phyloP scores from a whole-genome alignment of 2,329 filamentous ascomycete genomes.

The Fusarium proliferatum region DNA sequence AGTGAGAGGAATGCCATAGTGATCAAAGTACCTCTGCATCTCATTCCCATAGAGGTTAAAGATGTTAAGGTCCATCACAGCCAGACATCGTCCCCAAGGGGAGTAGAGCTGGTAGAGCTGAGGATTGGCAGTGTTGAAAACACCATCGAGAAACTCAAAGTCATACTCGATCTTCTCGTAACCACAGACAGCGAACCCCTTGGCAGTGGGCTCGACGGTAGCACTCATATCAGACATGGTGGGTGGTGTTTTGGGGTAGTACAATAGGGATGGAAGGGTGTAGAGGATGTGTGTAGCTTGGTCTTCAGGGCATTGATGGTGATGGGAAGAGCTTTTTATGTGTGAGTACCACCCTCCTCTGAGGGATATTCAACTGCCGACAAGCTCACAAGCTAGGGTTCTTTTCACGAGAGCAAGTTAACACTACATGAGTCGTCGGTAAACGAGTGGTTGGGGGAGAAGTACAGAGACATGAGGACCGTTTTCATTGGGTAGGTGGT shows the following conservation, averaged over 20 bases:
- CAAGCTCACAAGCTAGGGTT: neutral
- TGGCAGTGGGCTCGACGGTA: slow-evolving; percentile 69
- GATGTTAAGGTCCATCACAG: slow-evolving; percentile 78
- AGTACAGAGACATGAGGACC: slow-evolving; percentile 10
- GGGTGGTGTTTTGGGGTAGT: slow-evolving; percentile 2
- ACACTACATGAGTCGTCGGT: neutral
- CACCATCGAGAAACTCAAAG: slow-evolving; percentile 77
- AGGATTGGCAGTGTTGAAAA: slow-evolving; percentile 70
- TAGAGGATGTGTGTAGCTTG: slow-evolving; percentile 22
- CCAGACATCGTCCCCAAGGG: slow-evolving; percentile 72
- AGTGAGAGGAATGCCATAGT: slow-evolving; percentile 70
- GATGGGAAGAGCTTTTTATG: slow-evolving; percentile 31
- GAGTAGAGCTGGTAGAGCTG: slow-evolving; percentile 74
- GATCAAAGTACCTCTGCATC: slow-evolving; percentile 75
- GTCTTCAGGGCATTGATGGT: neutral
- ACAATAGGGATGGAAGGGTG: neutral
- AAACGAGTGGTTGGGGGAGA: neutral
- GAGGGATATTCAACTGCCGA: slow-evolving; percentile 22
- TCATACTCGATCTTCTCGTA: slow-evolving; percentile 83
- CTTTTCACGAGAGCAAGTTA: slow-evolving; percentile 20
- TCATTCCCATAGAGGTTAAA: slow-evolving; percentile 73
- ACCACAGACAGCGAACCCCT: slow-evolving; percentile 76
- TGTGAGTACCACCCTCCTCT: neutral
- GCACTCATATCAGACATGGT: slow-evolving; percentile 78
- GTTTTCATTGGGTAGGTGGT: neutral